These are phyloP conservation scores for Albophoma yamanashiensis DNA, from an alignment of 2,329 filamentous ascomycete species.

Conservation along the genomic window DNA sequence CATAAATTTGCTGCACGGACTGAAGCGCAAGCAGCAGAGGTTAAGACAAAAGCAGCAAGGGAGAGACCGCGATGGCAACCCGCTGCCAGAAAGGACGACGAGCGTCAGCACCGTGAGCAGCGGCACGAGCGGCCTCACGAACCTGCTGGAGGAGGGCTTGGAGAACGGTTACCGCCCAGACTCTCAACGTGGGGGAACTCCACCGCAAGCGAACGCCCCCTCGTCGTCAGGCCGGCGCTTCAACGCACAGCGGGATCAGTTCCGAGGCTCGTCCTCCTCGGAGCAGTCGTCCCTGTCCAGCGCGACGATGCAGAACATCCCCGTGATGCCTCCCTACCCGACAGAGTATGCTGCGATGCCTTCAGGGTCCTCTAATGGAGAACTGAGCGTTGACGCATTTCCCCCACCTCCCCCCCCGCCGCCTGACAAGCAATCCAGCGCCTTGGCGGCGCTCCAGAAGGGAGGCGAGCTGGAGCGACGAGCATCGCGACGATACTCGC, in stretches of 20 bases:
- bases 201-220: conserved; percentile 17
- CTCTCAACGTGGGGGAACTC: conserved; percentile 18
- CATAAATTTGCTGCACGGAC: conserved; percentile 87
- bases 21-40: conserved; percentile 95
- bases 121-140: conserved; percentile 43
- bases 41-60: conserved; percentile 53
- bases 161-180: conserved; percentile 39
- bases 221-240: conserved; percentile 38
- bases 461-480: conserved; percentile 86
- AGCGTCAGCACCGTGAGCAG: conserved; percentile 50
- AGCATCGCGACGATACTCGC: conserved; percentile 86
- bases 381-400: conserved; percentile 53
- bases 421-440: conserved; percentile 71
- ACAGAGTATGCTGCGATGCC: conserved; percentile 44
- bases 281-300: conserved; percentile 63
- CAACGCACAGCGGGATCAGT: conserved; percentile 38
- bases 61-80: conserved; percentile 39
- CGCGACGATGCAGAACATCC: conserved; percentile 63
- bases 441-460: conserved; percentile 79
- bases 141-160: conserved; percentile 48
- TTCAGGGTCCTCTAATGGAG: conserved; percentile 23
- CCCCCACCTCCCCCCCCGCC: conserved; percentile 61
- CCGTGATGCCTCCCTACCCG: conserved; percentile 63
- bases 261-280: conserved; percentile 37
- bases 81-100: conserved; percentile 37